Base-by-base conservation (phyloP, 2,329 filamentous ascomycete genomes). In the Aspergillus sp. region DNA sequence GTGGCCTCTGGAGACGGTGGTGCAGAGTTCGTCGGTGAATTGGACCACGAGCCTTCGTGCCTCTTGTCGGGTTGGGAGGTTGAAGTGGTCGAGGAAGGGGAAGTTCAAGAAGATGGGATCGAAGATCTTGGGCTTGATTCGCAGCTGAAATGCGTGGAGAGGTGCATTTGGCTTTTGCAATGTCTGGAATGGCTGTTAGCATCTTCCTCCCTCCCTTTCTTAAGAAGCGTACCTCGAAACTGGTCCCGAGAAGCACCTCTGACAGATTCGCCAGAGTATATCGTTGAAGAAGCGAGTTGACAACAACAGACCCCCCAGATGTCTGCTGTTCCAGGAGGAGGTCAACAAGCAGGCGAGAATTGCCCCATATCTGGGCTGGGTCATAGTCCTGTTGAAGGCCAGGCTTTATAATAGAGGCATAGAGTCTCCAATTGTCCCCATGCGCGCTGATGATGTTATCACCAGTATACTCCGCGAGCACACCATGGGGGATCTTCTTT, bases 81-180 rank as follows among this genome's bases (percentile, higher is more conserved):
- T 17, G 5, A 58, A 36, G 34, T 24, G 30, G 53, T 74, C 71
- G 5, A 74, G 62, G 9, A 68, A 57, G 3, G 72, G 72, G 52
- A 74, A 74, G 50, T 71, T 74, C 58, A 74, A 49, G 50, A 72
- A 72, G 18, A 74, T 50, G 8, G 72, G 71, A 48, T 68, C 65
- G 59, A 74, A 74, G 15, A 74, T 71, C 26, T 73, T 61, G n/a
- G 59, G 61, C 55, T 73, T 74, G 30, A 64, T 47, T n/a, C 44
- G 36, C 6, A 56, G 7, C 32, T 62, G 62, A 3, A 63, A 17
- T 11, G 30, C 22, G n/a, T 60, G 51, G 13, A 60, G 55, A 0
- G 50, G 47, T 24, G 38, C 34, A 22, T 24, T 26, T 20, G 48
- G 34, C 3, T 4, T 32, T 32, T 50, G n/a, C 18, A 43, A n/a